Evolutionary conservation across 2,329 filamentous ascomycete species (phyloP).

Genomic region (Ceratocystis harringtonii): DNA sequence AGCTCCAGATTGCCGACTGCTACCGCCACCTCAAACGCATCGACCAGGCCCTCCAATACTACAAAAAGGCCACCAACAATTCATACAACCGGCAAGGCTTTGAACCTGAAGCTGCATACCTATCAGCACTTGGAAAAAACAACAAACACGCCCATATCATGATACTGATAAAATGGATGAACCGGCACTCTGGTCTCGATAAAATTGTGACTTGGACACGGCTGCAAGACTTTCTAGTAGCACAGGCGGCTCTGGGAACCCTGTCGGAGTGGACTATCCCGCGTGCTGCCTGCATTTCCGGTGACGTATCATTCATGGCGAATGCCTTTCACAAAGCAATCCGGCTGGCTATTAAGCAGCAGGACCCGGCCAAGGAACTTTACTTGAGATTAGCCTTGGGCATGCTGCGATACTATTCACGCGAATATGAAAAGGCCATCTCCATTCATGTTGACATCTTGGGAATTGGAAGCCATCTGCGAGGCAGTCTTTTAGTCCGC

Average conservation of each 20-base stretch:
- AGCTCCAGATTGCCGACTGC: slow-evolving; percentile 27
- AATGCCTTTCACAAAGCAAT: slow-evolving; percentile 24
- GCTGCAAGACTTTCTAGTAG: slow-evolving; percentile 26
- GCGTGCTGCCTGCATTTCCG: slow-evolving; percentile 26
- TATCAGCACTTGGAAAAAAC: slow-evolving; percentile 26
- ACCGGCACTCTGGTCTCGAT: slow-evolving; percentile 20
- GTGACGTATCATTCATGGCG: slow-evolving; percentile 23
- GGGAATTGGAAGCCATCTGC: slow-evolving; percentile 26
- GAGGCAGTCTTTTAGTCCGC: slow-evolving; percentile 28
- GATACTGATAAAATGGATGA: slow-evolving; percentile 25
- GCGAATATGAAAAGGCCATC: slow-evolving; percentile 25
- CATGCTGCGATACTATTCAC: slow-evolving; percentile 25
- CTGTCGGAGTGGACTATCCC: slow-evolving; percentile 29
- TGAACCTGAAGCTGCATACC: slow-evolving; percentile 26
- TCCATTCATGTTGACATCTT: slow-evolving; percentile 26
- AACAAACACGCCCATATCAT: slow-evolving; percentile 27
- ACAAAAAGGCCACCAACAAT: slow-evolving; percentile 25
- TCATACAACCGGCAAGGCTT: slow-evolving; percentile 24
- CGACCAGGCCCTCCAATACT: slow-evolving; percentile 26
- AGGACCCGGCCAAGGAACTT: slow-evolving; percentile 26
- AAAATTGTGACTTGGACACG: slow-evolving; percentile 17
- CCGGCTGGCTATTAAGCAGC: slow-evolving; percentile 23
- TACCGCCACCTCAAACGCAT: slow-evolving; percentile 24
- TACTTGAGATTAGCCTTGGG: slow-evolving; percentile 28
- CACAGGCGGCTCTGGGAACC: slow-evolving; percentile 23